Evolutionary conservation across 2,329 filamentous ascomycete species (phyloP).

Genomic region (Neonectria ditissima): DNA sequence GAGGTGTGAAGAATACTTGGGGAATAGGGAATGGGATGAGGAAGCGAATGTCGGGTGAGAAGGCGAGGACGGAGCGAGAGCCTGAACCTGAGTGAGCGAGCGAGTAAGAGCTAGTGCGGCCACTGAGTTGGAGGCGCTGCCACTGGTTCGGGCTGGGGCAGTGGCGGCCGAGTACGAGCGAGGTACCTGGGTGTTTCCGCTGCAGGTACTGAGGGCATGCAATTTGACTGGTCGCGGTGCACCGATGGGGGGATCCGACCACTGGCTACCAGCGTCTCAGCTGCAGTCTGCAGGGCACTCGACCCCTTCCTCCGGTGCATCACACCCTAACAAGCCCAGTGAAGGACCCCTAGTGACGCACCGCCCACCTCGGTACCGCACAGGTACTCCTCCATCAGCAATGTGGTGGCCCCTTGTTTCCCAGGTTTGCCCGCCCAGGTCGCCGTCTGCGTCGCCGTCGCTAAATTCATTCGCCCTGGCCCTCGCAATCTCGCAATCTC

Average conservation of each 20-base stretch:
- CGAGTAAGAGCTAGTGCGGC: slow-evolving; percentile 36
- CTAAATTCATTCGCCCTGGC: slow-evolving; percentile 23
- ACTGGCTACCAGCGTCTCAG: not conserved
- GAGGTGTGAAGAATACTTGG: slow-evolving; percentile 20
- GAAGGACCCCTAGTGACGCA: not conserved
- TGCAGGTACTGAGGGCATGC: slow-evolving; percentile 12
- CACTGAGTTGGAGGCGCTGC: slow-evolving; percentile 34
- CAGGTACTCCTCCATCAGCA: slow-evolving; percentile 1
- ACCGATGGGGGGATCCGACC: not conserved
- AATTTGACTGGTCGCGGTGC: slow-evolving; percentile 5
- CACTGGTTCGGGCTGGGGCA: slow-evolving; percentile 32
- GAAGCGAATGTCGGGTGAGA: slow-evolving; percentile 23
- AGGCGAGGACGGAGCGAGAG: slow-evolving; percentile 23
- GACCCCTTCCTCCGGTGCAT: not conserved
- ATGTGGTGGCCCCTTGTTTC: not conserved
- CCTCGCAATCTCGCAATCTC: slow-evolving; percentile 24
- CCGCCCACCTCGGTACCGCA: not conserved
- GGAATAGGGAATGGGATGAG: slow-evolving; percentile 13
- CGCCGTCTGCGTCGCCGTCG: slow-evolving; percentile 16
- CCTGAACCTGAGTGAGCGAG: slow-evolving; percentile 30
- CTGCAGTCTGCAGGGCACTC: not conserved
- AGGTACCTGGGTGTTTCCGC: slow-evolving; percentile 13
- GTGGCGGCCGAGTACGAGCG: slow-evolving; percentile 23
- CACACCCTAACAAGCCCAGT: not conserved
- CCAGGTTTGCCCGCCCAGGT: not conserved